Evolutionary conservation across 495 filamentous ascomycete species (phyloP).

Genomic region (Mytilinidion resinicola): DNA sequence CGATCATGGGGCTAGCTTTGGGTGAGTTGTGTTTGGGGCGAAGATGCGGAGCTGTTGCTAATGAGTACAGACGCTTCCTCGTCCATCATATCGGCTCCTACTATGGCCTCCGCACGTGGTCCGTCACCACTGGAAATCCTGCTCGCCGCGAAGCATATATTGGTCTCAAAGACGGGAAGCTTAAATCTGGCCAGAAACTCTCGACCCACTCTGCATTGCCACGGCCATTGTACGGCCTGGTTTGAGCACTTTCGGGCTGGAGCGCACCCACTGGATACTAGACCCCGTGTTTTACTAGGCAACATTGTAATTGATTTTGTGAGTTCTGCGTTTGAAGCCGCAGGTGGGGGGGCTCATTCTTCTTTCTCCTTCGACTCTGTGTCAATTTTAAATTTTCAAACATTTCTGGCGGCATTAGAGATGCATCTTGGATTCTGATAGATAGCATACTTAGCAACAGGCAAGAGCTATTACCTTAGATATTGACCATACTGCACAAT

Average conservation of each 20-base stretch:
- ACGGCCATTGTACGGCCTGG: conserved; percentile 2
- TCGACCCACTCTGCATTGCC: not conserved
- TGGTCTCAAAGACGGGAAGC: conserved; percentile 51
- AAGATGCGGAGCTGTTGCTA: not conserved
- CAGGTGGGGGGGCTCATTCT: too few species aligned
- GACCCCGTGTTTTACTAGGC: too few species aligned
- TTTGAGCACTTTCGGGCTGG: not conserved
- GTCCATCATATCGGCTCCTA: conserved; percentile 89
- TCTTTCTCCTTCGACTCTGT: too few species aligned
- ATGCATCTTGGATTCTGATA: too few species aligned
- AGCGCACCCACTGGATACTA: too few species aligned
- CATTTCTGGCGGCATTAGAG: too few species aligned
- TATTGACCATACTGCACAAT: too few species aligned
- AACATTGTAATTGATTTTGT: too few species aligned
- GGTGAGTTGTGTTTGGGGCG: conserved; percentile 48
- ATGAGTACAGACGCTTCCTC: conserved; percentile 67
- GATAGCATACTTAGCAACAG: too few species aligned
- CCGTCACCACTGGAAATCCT: conserved; percentile 68
- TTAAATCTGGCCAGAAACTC: not conserved
- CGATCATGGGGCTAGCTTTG: conserved; percentile 72
- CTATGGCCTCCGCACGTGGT: conserved; percentile 84
- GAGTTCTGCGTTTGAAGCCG: too few species aligned
- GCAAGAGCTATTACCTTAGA: too few species aligned
- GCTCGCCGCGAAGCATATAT: conserved; percentile 82
- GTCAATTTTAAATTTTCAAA: too few species aligned